phyloP scores from a whole-genome alignment of 805 yeast genomes.

The Priceomyces medius region DNA sequence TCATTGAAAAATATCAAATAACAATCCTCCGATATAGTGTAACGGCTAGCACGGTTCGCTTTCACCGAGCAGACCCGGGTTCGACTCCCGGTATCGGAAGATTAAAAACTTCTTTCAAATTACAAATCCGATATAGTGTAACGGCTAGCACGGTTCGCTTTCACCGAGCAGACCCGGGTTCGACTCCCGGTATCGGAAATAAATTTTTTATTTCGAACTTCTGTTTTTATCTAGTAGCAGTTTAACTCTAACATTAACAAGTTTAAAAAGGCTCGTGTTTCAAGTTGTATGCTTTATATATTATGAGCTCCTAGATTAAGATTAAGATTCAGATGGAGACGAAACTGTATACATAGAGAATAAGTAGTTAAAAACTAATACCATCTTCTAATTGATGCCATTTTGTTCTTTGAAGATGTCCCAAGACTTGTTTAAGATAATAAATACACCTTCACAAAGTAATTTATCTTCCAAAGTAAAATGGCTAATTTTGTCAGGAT shows the following conservation, averaged over 20 bases:
- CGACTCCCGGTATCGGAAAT: slow-evolving; percentile 83
- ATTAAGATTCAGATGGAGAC: no score
- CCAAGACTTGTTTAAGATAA: slow-evolving; percentile 86
- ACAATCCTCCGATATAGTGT: slow-evolving; percentile 55
- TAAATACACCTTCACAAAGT: slow-evolving; percentile 86
- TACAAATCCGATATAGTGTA: slow-evolving; percentile 55
- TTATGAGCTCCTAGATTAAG: no score
- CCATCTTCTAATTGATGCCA: slow-evolving; percentile 11
- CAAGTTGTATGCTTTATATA: no score
- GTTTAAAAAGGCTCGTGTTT: no score
- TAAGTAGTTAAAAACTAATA: no score
- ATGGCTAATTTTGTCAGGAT: slow-evolving; percentile 76
- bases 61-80: slow-evolving; percentile 66
- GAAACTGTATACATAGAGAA: no score
- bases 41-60: slow-evolving; percentile 56
- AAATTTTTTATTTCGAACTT: slow-evolving; percentile 4
- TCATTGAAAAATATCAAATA: no score
- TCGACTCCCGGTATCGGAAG: slow-evolving; percentile 88
- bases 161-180: slow-evolving; percentile 66
- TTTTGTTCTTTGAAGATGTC: slow-evolving; percentile 69
- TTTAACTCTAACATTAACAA: no score
- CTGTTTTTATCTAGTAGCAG: neutral
- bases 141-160: slow-evolving; percentile 55
- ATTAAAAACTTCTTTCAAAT: no score
- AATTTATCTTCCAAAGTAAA: slow-evolving; percentile 69